A percentile compares a stretch with the other conserved stretches of the same genome.
phyloP scores from a whole-genome alignment of 2,329 filamentous ascomycete genomes.

The Camptophora hylomeconis region DNA sequence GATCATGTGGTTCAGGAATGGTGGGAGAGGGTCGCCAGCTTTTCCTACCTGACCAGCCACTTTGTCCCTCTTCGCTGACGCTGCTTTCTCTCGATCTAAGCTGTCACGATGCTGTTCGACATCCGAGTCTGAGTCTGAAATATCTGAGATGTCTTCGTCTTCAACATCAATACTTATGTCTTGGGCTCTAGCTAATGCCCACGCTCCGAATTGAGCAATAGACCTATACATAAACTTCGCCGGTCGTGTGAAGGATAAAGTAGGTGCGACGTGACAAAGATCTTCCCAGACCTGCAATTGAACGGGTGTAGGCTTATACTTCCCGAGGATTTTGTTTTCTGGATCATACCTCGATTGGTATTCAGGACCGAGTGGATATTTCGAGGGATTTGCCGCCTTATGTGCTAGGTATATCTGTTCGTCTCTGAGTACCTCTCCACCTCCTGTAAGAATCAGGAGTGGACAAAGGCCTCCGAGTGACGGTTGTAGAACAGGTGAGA shows the following conservation, averaged over 20 bases:
- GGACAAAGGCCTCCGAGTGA: conserved; percentile 83
- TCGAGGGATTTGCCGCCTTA: conserved; percentile 73
- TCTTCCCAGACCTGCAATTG: conserved; percentile 95
- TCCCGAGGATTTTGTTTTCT: conserved; percentile 39
- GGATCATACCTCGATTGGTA: conserved; percentile 51
- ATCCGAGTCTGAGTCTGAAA: conserved; percentile 49
- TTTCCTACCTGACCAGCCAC: conserved; percentile 50
- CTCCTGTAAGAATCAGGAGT: conserved; percentile 72
- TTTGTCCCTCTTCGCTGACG: conserved; percentile 12
- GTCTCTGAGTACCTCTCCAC: conserved; percentile 78
- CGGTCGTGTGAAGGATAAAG: conserved; percentile 88
- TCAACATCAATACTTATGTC: conserved; percentile 66
- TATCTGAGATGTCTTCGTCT: conserved; percentile 66
- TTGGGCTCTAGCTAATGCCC: conserved; percentile 75
- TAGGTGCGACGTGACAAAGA: conserved; percentile 81
- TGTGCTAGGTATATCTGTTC: conserved; percentile 94
- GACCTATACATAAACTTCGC: conserved; percentile 94
- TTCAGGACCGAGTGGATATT: conserved; percentile 57
- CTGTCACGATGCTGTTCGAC: conserved; percentile 19
- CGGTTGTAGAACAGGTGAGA: conserved; percentile 78
- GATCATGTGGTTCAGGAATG: conserved; percentile 79
- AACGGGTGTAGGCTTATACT: conserved; percentile 74
- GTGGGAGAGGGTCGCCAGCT: conserved; percentile 70
- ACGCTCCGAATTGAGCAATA: conserved; percentile 84
- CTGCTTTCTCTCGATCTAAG: conserved; percentile 12